Evolutionary conservation across 768 basidiomycete genomes (phyloP).

Genomic region (Tulasnella sp.): DNA sequence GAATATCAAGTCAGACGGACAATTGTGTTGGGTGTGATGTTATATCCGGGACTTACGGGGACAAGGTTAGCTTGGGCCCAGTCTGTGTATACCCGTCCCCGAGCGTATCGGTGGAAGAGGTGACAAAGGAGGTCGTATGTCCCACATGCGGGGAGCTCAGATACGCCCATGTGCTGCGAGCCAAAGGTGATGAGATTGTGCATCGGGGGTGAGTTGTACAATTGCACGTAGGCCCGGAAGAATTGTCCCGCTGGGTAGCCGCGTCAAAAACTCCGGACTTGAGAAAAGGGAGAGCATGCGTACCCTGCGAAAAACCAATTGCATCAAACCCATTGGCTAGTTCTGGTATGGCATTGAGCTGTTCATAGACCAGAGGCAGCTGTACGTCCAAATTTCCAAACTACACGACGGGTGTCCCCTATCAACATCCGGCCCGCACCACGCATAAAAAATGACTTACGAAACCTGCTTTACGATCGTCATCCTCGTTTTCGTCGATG

Average conservation of each 20-base stretch:
- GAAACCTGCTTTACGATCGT: constrained; percentile 57
- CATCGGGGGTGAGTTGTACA: constrained; percentile 58
- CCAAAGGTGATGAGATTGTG: constrained; percentile 80
- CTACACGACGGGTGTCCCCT: constrained; percentile 35
- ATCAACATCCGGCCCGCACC: not conserved
- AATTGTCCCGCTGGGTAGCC: constrained; percentile 57
- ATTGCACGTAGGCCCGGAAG: constrained; percentile 70
- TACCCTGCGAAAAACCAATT: constrained; percentile 77
- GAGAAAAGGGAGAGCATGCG: constrained; percentile 9
- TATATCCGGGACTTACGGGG: constrained; percentile 37
- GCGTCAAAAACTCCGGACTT: not conserved
- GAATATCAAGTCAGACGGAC: not conserved
- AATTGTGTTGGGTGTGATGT: not conserved
- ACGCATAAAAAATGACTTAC: constrained; percentile 35
- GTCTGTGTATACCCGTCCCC: constrained; percentile 50
- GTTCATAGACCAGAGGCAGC: constrained; percentile 47
- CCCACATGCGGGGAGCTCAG: constrained; percentile 56
- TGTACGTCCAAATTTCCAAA: constrained; percentile 71
- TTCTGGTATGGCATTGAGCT: constrained; percentile 51
- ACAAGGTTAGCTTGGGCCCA: constrained; percentile 71
- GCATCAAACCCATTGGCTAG: constrained; percentile 66
- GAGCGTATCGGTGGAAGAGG: constrained; percentile 47
- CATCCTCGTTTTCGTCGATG: constrained; percentile 46
- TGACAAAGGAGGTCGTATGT: constrained; percentile 59
- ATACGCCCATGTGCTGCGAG: constrained; percentile 76